phyloP scores from a whole-genome alignment of 495 filamentous ascomycete genomes.

The Cudoniella acicularis region DNA sequence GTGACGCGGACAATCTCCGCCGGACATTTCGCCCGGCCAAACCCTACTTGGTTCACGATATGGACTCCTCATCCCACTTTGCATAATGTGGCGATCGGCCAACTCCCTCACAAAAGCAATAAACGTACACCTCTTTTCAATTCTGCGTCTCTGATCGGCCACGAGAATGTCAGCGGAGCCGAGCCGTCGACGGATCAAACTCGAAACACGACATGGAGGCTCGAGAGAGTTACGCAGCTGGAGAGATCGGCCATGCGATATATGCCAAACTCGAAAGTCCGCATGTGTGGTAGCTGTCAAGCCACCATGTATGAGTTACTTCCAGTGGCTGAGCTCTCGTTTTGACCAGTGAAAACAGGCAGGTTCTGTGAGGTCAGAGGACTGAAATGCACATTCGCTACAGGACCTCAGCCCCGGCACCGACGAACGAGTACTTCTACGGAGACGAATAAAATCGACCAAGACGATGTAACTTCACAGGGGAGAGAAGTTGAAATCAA shows the following conservation, averaged over 20 bases:
- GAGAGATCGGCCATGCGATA: conserved; percentile 25
- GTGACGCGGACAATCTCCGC: too few species aligned
- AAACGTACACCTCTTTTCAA: background rate
- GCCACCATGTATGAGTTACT: conserved; percentile 16
- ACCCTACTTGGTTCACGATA: background rate
- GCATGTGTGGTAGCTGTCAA: conserved; percentile 22
- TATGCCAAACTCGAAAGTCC: conserved; percentile 22
- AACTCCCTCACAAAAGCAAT: background rate
- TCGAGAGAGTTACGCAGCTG: conserved; percentile 21
- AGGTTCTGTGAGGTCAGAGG: conserved; percentile 18
- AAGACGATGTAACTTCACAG: background rate
- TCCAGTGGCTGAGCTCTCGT: background rate
- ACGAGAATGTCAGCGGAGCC: background rate
- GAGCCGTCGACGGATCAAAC: conserved; percentile 9
- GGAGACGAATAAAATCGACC: background rate
- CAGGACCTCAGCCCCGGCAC: conserved; percentile 3
- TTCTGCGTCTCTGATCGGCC: background rate
- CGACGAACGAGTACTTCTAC: background rate
- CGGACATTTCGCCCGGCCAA: too few species aligned
- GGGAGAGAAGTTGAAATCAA: background rate
- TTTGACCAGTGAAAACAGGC: conserved; percentile 9
- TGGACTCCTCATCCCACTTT: background rate
- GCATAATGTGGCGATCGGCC: background rate
- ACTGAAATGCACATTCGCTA: conserved; percentile 17
- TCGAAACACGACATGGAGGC: conserved; percentile 18